These are phyloP conservation scores for Nymphaea thermarum DNA, from an alignment of 164 flowering plant genomes.

Conservation along the genomic window DNA sequence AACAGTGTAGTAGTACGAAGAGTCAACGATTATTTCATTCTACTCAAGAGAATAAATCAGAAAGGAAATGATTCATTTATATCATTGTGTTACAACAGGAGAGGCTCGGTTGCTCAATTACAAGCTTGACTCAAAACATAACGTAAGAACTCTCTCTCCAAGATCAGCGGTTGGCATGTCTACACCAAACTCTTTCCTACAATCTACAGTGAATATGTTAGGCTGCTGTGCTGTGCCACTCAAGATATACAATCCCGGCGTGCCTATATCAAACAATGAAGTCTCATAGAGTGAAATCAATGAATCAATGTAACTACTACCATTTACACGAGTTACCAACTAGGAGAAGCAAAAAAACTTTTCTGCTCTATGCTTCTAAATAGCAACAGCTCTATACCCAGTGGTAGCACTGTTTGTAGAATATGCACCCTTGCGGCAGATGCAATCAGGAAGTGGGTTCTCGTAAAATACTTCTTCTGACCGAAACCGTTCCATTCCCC, in stretches of 20 bases:
- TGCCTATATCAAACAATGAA: neutral
- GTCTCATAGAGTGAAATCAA: neutral
- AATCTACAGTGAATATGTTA: neutral
- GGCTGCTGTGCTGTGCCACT: neutral
- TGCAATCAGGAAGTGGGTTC: constrained; percentile 94
- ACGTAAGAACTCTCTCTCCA: too few relatives aligned
- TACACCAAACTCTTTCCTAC: neutral
- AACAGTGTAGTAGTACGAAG: too few relatives aligned
- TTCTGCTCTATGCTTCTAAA: neutral
- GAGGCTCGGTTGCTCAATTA: too few relatives aligned
- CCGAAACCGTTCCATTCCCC: constrained; percentile 85
- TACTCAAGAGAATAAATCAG: too few relatives aligned
- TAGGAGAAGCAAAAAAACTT: neutral
- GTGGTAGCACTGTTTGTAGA: neutral
- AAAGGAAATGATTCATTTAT: too few relatives aligned
- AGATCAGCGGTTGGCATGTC: too few relatives aligned
- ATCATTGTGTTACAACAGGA: too few relatives aligned
- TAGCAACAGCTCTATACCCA: neutral
- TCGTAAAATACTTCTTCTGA: constrained; percentile 93
- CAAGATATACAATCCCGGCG: neutral
- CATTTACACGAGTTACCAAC: neutral
- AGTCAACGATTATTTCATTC: too few relatives aligned
- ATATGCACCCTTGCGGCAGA: constrained; percentile 40
- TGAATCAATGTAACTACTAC: neutral
- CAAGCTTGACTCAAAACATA: too few relatives aligned